Conservation (phyloP, 805 yeast genomes). For the Yarrowia sp. region DNA sequence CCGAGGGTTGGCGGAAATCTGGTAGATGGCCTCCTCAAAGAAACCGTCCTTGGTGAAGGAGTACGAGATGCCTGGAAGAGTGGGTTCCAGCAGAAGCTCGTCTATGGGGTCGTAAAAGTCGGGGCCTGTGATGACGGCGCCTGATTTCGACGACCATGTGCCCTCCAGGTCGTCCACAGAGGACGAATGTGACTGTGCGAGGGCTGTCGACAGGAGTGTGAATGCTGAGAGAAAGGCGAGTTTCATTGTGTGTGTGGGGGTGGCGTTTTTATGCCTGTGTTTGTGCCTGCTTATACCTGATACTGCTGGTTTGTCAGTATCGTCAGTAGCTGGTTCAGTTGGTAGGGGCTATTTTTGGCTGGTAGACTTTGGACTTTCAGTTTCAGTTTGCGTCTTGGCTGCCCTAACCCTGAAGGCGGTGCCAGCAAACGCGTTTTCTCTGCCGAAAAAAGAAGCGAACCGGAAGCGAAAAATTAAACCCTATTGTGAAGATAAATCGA, state of each 20-base stretch:
- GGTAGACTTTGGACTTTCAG: background rate
- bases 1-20: conserved; percentile 48
- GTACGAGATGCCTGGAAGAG: conserved; percentile 88
- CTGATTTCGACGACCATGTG: conserved; percentile 94
- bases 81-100: conserved; percentile 91
- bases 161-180: conserved; percentile 35
- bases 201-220: background rate
- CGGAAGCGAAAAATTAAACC: background rate
- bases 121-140: conserved; percentile 95
- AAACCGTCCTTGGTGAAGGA: conserved; percentile 91
- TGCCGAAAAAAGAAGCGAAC: background rate
- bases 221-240: background rate
- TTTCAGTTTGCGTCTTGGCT: background rate
- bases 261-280: no score
- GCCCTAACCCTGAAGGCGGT: conserved; percentile 25
- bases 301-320: no score
- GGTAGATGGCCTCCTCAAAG: conserved; percentile 86
- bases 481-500: no score
- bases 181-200: background rate
- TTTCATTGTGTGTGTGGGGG: background rate
- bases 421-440: conserved; percentile 18
- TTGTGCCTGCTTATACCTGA: no score
- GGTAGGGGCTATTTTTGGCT: conserved; percentile 9
- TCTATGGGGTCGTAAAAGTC: conserved; percentile 91
- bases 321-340: background rate